Percentiles rank a stretch among this genome's conserved stretches.
phyloP scores from a whole-genome alignment of 176 grass and related monocot genomes.

The Musa itinerans region DNA sequence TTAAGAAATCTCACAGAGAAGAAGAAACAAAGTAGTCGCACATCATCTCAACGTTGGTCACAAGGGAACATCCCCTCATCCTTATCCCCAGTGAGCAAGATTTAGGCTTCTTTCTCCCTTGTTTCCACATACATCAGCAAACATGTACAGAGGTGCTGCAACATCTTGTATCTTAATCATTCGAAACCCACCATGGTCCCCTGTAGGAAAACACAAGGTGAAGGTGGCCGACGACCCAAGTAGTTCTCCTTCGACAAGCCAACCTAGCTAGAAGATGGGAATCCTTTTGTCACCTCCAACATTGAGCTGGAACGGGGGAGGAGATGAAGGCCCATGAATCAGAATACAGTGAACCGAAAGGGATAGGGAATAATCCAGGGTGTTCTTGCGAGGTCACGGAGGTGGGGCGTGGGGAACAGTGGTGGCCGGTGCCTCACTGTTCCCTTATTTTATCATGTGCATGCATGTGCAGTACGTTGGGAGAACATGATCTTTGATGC shows the following conservation, averaged over 20 bases:
- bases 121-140: neutral
- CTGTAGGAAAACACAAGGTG: neutral
- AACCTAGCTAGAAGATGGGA: neutral
- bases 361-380: constrained; percentile 7
- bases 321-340: neutral
- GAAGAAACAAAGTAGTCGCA: too few relatives aligned
- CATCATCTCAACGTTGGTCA: neutral
- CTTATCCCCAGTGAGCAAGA: neutral
- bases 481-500: neutral
- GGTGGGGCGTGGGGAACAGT: neutral
- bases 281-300: neutral
- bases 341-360: neutral
- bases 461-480: neutral
- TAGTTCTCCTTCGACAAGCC: neutral
- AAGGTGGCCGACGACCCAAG: too few relatives aligned
- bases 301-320: neutral
- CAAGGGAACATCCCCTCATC: neutral
- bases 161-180: neutral
- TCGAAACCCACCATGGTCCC: neutral
- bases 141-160: neutral
- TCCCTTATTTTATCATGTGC: neutral
- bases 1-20: too few relatives aligned
- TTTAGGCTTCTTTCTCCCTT: neutral
- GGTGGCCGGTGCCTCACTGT: neutral
- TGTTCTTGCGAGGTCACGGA: neutral